phyloP scores from a whole-genome alignment of 495 filamentous ascomycete species.

The Alectoria sarmentosa region DNA sequence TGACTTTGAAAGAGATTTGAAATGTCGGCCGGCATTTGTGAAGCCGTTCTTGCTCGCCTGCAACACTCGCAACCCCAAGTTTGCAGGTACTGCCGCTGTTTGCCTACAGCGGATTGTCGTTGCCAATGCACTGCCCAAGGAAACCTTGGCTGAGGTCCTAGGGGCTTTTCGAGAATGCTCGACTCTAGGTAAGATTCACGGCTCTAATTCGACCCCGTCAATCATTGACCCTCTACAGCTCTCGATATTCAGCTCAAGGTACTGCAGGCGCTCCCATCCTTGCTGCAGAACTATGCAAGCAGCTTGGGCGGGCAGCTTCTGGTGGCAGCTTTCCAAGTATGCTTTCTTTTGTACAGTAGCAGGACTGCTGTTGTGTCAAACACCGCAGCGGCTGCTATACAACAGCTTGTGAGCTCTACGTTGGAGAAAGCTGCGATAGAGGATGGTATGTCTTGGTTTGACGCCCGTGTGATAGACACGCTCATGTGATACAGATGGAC shows the following conservation, averaged over 20 bases:
- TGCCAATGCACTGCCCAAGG: slow-evolving; percentile 63
- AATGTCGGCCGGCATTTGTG: slow-evolving; percentile 71
- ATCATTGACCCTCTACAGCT: slow-evolving; percentile 31
- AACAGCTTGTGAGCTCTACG: slow-evolving; percentile 84
- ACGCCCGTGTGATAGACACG: no score
- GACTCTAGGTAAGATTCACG: slow-evolving; percentile 31
- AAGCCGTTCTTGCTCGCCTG: slow-evolving; percentile 92
- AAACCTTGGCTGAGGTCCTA: slow-evolving; percentile 71
- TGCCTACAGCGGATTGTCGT: slow-evolving; percentile 86
- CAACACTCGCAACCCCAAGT: slow-evolving; percentile 77
- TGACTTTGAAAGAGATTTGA: slow-evolving; percentile 59
- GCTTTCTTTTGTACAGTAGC: slow-evolving; percentile 78
- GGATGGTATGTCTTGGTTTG: slow-evolving; percentile 37
- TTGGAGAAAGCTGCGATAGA: slow-evolving; percentile 86
- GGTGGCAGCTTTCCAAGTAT: slow-evolving; percentile 76
- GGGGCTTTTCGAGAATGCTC: slow-evolving; percentile 81
- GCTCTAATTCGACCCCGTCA: background rate
- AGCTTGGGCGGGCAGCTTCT: slow-evolving; percentile 76
- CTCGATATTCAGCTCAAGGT: slow-evolving; percentile 96
- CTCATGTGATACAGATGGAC: slow-evolving; percentile 38
- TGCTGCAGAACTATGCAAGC: slow-evolving; percentile 83
- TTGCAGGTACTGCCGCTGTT: slow-evolving; percentile 75
- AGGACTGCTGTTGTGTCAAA: slow-evolving; percentile 91
- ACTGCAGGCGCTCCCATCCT: slow-evolving; percentile 81
- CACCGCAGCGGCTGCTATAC: slow-evolving; percentile 88